A percentile compares a stretch with the other conserved stretches of the same genome.
Evolutionary conservation across 2,329 filamentous ascomycete genomes (phyloP).

Genomic region (Pezicula radicicola): DNA sequence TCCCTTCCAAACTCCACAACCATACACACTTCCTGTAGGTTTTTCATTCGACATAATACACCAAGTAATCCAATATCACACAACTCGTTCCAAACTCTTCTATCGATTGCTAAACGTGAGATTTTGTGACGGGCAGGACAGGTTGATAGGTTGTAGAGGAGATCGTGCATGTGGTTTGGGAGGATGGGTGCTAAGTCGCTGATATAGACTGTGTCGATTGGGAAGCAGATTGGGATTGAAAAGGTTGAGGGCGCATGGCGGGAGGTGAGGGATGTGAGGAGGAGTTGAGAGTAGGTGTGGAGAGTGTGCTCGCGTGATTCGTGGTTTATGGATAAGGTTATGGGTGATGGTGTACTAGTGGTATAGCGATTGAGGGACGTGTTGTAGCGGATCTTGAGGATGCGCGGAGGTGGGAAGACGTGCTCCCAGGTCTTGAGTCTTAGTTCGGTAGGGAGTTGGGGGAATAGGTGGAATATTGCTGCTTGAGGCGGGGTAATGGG

Average conservation of each 20-base stretch:
- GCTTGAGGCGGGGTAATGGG: not conserved
- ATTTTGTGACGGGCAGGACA: conserved; percentile 16
- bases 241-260: not conserved
- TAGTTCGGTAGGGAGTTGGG: conserved; percentile 20
- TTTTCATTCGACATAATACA: conserved; percentile 15
- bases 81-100: conserved; percentile 19
- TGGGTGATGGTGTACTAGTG: conserved; percentile 16
- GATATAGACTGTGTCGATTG: conserved; percentile 17
- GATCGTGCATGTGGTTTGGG: conserved; percentile 10
- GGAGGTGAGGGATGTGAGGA: not conserved
- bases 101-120: conserved; percentile 15
- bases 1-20: conserved; percentile 24
- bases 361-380: conserved; percentile 12
- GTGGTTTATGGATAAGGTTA: conserved; percentile 14
- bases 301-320: conserved; percentile 15
- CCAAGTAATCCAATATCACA: conserved; percentile 20
- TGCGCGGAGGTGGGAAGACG: conserved; percentile 11
- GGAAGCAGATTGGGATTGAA: conserved; percentile 14
- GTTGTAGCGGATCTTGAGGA: conserved; percentile 21
- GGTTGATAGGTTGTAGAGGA: conserved; percentile 20
- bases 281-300: not conserved
- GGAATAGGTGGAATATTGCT: conserved; percentile 17
- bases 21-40: conserved; percentile 14
- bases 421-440: conserved; percentile 20
- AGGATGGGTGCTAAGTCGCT: conserved; percentile 15